Conservation (phyloP, 257 asterid species). For the Solanum medicagineum region DNA sequence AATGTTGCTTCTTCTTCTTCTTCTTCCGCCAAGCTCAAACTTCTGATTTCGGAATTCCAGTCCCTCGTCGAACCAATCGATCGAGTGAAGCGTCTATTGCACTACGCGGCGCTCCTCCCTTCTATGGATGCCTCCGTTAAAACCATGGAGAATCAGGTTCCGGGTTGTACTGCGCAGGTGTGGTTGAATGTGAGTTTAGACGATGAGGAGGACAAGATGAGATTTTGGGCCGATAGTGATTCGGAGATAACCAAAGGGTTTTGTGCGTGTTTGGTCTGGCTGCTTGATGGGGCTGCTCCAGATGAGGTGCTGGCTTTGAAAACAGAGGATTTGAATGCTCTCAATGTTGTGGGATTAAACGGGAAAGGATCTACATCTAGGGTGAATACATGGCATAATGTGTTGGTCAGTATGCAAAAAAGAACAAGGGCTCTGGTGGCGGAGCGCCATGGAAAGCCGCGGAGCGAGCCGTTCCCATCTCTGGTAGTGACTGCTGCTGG, state of each 20-base stretch:
- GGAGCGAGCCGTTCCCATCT: slow-evolving; percentile 58
- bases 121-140: slow-evolving; percentile 29
- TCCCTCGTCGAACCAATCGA: slow-evolving; percentile 52
- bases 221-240: slow-evolving; percentile 63
- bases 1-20: neutral
- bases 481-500: slow-evolving; percentile 54
- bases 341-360: slow-evolving; percentile 48
- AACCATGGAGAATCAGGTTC: slow-evolving; percentile 48
- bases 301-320: slow-evolving; percentile 60
- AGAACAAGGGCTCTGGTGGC: slow-evolving; percentile 59
- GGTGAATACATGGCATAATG: slow-evolving; percentile 90
- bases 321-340: slow-evolving; percentile 59
- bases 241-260: slow-evolving; percentile 89
- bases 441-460: slow-evolving; percentile 45
- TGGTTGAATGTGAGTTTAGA: slow-evolving; percentile 57
- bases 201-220: slow-evolving; percentile 20
- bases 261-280: slow-evolving; percentile 71
- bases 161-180: slow-evolving; percentile 87
- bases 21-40: slow-evolving; percentile 26
- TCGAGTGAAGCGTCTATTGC: slow-evolving; percentile 59
- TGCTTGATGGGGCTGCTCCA: slow-evolving; percentile 66
- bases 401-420: slow-evolving; percentile 84
- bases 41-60: slow-evolving; percentile 42
- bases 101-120: slow-evolving; percentile 45
- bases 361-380: slow-evolving; percentile 38